Percentiles rank a stretch among this genome's conserved stretches.
These are phyloP conservation scores for Phallus indusiatus DNA, from an alignment of 768 basidiomycete genomes.

Conservation along the genomic window DNA sequence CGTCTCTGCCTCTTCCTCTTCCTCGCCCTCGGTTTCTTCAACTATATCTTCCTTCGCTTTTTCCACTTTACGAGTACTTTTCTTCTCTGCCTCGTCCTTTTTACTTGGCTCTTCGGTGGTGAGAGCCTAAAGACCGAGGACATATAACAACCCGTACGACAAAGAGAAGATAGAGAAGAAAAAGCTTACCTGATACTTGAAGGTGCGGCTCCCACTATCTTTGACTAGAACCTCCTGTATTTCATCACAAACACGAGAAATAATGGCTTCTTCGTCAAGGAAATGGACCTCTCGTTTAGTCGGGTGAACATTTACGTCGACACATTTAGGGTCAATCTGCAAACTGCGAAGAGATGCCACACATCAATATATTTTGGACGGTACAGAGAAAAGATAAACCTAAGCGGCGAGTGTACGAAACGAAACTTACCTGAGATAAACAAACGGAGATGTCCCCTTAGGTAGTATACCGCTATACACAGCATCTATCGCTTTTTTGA, in stretches of 20 bases:
- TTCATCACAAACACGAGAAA: constrained; percentile 62
- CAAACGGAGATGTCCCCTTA: constrained; percentile 82
- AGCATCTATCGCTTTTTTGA: constrained; percentile 81
- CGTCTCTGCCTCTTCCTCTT: constrained; percentile 10
- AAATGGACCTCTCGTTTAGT: constrained; percentile 97
- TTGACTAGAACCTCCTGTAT: constrained; percentile 58
- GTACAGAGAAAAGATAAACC: not conserved
- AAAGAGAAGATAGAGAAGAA: not conserved
- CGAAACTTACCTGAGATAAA: constrained; percentile 77
- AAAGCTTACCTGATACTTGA: constrained; percentile 28
- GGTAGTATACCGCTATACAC: constrained; percentile 80
- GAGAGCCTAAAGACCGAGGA: too few species aligned
- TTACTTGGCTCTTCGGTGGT: too few species aligned
- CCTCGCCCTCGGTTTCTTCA: constrained; percentile 19
- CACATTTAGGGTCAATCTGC: constrained; percentile 72
- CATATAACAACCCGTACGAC: not conserved
- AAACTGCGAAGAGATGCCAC: constrained; percentile 37
- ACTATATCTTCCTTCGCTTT: constrained; percentile 24
- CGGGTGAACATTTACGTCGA: constrained; percentile 97
- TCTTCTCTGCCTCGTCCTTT: not conserved
- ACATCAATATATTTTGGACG: not conserved
- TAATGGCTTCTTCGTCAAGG: constrained; percentile 80
- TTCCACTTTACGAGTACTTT: too few species aligned
- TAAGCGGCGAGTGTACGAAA: not conserved
- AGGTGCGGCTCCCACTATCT: constrained; percentile 29